A percentile compares a stretch with the other conserved stretches of the same genome.
Conservation (phyloP, 2,329 filamentous ascomycete genomes). For the Coniella vitis region DNA sequence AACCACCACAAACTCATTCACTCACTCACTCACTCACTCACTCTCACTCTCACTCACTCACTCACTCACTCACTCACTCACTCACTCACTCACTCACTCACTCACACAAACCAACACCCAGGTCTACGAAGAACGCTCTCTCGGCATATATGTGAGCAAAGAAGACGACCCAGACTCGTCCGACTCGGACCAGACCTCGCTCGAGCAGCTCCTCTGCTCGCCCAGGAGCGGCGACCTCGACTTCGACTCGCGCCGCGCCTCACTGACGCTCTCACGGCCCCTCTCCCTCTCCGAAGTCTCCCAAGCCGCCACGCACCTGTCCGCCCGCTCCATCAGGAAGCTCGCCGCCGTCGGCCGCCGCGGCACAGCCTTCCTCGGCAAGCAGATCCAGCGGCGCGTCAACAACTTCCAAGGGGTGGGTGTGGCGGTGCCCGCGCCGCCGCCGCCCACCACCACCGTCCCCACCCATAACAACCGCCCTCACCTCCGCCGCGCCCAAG, state of each 20-base stretch:
- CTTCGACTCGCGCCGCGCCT: background rate
- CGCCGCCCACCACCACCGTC: no score
- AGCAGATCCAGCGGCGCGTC: conserved; percentile 22
- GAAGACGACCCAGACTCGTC: background rate
- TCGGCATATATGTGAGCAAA: conserved; percentile 35
- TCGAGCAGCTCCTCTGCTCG: conserved; percentile 4
- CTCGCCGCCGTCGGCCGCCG: conserved; percentile 15
- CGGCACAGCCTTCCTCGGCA: conserved; percentile 24
- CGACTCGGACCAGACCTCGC: background rate
- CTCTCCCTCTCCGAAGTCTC: conserved; percentile 10
- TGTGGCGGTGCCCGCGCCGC: conserved; percentile 11
- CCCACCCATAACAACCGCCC: no score
- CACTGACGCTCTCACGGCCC: background rate
- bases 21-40: no score
- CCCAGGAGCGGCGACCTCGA: background rate
- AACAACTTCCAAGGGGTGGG: conserved; percentile 21
- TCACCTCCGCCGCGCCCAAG: conserved; percentile 6
- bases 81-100: no score
- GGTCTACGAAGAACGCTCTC: conserved; percentile 49
- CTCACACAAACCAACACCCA: background rate
- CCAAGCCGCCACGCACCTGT: conserved; percentile 6
- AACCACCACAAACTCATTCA: no score
- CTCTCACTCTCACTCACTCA: no score
- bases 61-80: no score
- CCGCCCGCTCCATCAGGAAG: conserved; percentile 11